Evolutionary conservation across 2,329 filamentous ascomycete genomes (phyloP).

Genomic region (Colletotrichum ledebouriae): DNA sequence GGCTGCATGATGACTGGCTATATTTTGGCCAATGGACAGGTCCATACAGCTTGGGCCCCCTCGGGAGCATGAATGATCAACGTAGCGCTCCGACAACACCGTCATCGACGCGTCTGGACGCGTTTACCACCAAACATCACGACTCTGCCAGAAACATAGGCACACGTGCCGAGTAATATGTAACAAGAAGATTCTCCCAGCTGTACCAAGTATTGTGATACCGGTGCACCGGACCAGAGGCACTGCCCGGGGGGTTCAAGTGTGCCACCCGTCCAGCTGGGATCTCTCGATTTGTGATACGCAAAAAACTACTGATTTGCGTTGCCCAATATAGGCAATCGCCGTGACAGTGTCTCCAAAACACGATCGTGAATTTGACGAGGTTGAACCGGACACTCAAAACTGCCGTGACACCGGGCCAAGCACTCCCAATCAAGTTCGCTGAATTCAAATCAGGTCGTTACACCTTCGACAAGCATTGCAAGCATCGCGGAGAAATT

Average conservation of each 20-base stretch:
- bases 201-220: background rate
- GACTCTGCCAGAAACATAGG: background rate
- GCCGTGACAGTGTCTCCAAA: background rate
- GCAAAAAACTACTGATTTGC: conserved; percentile 1
- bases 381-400: conserved; percentile 22
- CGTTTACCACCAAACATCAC: conserved; percentile 1
- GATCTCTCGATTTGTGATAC: background rate
- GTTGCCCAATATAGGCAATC: conserved; percentile 15
- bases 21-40: conserved; percentile 17
- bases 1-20: conserved; percentile 22
- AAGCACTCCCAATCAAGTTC: conserved; percentile 38
- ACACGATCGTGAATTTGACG: background rate
- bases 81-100: conserved; percentile 12
- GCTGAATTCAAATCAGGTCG: conserved; percentile 33
- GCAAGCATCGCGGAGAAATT: conserved; percentile 34
- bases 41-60: background rate
- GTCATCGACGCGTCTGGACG: conserved; percentile 15
- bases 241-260: background rate
- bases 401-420: conserved; percentile 38
- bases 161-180: background rate
- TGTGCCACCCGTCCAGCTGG: conserved; percentile 10
- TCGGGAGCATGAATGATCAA: conserved; percentile 35
- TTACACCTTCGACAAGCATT: conserved; percentile 40
- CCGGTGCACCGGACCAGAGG: background rate
- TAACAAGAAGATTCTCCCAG: background rate